Base-by-base conservation (phyloP, 257 asterid species). In the Linderniella brevidens region DNA sequence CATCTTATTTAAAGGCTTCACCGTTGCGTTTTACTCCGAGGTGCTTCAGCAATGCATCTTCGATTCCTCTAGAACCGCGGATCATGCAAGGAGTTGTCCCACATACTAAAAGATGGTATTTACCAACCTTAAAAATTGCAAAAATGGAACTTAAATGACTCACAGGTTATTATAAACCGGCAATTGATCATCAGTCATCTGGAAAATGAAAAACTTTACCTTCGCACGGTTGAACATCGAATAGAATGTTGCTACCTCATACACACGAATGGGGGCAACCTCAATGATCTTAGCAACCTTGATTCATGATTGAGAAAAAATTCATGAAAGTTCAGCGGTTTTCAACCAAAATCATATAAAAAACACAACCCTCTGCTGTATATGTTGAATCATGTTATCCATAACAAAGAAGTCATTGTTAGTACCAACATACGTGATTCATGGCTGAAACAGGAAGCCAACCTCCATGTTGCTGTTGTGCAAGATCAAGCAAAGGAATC, bases 21-120 rank as follows among this genome's bases (percentile, higher is more conserved):
- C 99, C 99, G 60, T 85, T 85, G 72, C 96, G 93, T 71, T 79
- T 85, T 48, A 90, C 94, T 68, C 99, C 94, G 7, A 90, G 68
- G 74, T 85, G 98, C 53, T 74, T 71, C 63, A 90, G 78, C 61
- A 90, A 57, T 20, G 96, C 87, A 5, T 69, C 83, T 69, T 85
- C 99, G 46, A 90, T 85, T 18, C 76, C 96, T 60, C 96, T 66
- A 56, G 99, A 81, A 56, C 99, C 99, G 51, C 96, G 92, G 20
- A 90, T 58, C 99, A 90, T 90, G 75, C 99, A 90, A 64, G 99
- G 99, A 43, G 99, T 81, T 13, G 99, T 90, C 41, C 99, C 99
- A 64, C 99, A 90, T 18, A 85, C 96, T 86, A 90, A 65, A 61
- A 90, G 96, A 68, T 90, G 99, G 69, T 90, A 90, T 68, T 68